Base-by-base conservation (phyloP, 2,329 filamentous ascomycete genomes). In the Aspergillus quadrilineatus region DNA sequence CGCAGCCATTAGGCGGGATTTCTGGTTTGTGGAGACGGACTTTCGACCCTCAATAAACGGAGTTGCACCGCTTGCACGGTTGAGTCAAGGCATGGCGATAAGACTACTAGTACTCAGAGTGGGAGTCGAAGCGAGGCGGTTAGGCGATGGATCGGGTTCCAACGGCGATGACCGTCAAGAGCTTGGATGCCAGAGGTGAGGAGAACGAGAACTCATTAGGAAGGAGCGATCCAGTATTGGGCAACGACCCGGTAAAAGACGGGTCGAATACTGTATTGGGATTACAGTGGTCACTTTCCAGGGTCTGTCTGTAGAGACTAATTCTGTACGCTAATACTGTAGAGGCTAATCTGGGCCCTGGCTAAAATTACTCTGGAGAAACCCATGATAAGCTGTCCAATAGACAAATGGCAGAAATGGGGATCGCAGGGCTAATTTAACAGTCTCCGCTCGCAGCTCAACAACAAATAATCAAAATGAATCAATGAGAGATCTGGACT, bases 321-420 rank as follows among this genome's bases (percentile, higher is more conserved):
- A 22, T 22, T 22, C 22, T 22, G 22, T 22, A 22, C 22, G 22
- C 22, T 22, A 22, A 22, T 22, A 22, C 22, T 22, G 22, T 22
- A 22, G 26, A 36, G 9, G 30, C 50, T 37, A 36, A 29, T 14
- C 3, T 12, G 12, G 9, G 9, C 17, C 22, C 37, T 8, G 32
- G 17, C n/a, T 30, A 53, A 32, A 32, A 52, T 52, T 52, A 15
- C 41, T 29, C 29, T 50, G 47, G 50, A 45, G 41, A 44, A 28
- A 26, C 12, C 17, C 48, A 15, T 42, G 37, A 50, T 32, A 43
- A 50, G 49, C 39, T n/a, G 41, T 22, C 41, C 29, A n/a, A 34
- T 28, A 29, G 26, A 14, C 39, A 29, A 50, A 43, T 42, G 14
- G 37, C 36, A 30, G 6, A 12, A 6, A 7, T 37, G 34, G 14